Conservation (phyloP, 495 filamentous ascomycete genomes). For the Penicillium herquei region DNA sequence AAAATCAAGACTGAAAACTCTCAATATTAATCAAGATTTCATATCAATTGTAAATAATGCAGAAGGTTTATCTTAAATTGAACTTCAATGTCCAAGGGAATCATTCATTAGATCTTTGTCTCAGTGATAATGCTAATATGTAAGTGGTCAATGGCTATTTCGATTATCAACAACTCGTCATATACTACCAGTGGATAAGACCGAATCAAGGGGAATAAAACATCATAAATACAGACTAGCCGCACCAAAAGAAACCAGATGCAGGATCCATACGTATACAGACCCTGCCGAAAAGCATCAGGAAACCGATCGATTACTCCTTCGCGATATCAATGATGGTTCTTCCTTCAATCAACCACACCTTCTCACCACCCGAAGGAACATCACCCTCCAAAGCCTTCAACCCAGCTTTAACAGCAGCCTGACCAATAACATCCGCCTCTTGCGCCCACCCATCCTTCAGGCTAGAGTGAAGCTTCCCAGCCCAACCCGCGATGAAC, state of each 20-base stretch:
- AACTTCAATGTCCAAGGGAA: too few relatives aligned
- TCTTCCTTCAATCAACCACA: constrained; percentile 37
- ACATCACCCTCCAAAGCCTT: constrained; percentile 48
- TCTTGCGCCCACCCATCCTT: constrained; percentile 75
- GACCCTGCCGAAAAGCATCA: not conserved
- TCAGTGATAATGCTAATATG: too few relatives aligned
- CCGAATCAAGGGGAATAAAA: not conserved
- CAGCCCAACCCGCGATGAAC: constrained; percentile 47
- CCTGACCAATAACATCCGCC: constrained; percentile 67
- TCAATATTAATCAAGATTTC: too few relatives aligned
- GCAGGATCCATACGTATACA: not conserved
- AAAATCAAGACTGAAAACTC: too few relatives aligned
- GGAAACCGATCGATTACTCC: constrained; percentile 8
- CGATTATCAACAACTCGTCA: too few relatives aligned
- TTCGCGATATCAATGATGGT: constrained; percentile 39
- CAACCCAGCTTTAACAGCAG: constrained; percentile 58
- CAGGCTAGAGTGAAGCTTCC: constrained; percentile 52
- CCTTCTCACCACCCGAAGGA: constrained; percentile 43
- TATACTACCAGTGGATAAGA: too few relatives aligned
- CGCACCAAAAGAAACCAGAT: not conserved
- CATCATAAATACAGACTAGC: not conserved
- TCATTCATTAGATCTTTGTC: too few relatives aligned
- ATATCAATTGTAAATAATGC: too few relatives aligned
- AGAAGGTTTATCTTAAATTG: too few relatives aligned
- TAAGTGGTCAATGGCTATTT: too few relatives aligned